Evolutionary conservation across 495 filamentous ascomycete species (phyloP).

Genomic region (Letharia lupina): DNA sequence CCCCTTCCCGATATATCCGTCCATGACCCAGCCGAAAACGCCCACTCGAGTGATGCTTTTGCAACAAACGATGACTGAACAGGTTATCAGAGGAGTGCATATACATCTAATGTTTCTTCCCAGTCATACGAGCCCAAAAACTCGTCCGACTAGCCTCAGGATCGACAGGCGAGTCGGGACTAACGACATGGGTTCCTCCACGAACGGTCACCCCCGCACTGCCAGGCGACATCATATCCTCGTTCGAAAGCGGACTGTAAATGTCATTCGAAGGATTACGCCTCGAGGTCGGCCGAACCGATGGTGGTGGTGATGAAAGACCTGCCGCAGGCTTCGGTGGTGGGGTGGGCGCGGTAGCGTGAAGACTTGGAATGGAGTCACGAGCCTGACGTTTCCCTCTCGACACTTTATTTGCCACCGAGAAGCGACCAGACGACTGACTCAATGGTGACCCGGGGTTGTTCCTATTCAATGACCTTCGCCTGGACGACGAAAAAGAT

Average conservation of each 20-base stretch:
- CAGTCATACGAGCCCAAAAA: not conserved
- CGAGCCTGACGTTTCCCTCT: not conserved
- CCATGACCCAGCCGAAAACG: not conserved
- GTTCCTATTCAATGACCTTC: not conserved
- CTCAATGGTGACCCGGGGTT: slow-evolving; percentile 9
- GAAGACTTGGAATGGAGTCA: slow-evolving; percentile 9
- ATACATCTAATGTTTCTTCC: not conserved
- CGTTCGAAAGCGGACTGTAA: slow-evolving; percentile 12
- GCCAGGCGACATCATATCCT: slow-evolving; percentile 2
- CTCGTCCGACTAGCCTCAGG: not conserved
- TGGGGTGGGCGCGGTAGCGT: slow-evolving; percentile 1
- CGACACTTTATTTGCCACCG: slow-evolving; percentile 1
- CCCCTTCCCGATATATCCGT: not conserved
- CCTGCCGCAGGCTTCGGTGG: slow-evolving; percentile 4
- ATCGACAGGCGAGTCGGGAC: not conserved
- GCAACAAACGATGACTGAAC: not conserved
- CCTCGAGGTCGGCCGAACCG: not conserved
- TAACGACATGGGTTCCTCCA: not conserved
- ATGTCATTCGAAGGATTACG: not conserved
- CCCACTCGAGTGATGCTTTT: not conserved
- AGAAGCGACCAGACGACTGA: slow-evolving; percentile 6
- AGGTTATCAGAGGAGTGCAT: not conserved
- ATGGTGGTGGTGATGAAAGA: slow-evolving; percentile 1
- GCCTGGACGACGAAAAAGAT: slow-evolving; percentile 4
- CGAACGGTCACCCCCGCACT: not conserved